Conservation (phyloP, 1,284 basidiomycete species). For the Ustilago vetiveriae region DNA sequence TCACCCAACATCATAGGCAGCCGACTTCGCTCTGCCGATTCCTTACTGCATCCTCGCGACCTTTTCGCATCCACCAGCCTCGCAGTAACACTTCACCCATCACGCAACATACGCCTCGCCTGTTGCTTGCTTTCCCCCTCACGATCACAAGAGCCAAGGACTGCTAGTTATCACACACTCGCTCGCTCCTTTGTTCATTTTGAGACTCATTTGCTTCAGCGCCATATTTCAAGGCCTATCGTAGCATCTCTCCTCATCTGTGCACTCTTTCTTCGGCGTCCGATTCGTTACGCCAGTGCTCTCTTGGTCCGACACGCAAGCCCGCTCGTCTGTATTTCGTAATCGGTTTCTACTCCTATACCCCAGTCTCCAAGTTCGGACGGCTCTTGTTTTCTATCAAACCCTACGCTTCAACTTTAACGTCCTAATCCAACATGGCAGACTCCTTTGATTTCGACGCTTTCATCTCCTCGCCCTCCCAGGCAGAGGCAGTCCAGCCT, state of each 20-base stretch:
- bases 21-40: constrained; percentile 51
- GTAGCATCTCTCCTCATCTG: constrained; percentile 7
- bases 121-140: neutral
- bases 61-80: constrained; percentile 25
- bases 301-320: constrained; percentile 8
- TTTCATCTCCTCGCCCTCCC: constrained; percentile 50
- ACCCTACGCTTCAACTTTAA: neutral
- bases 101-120: neutral
- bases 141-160: constrained; percentile 30
- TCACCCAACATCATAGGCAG: constrained; percentile 15
- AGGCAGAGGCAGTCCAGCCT: constrained; percentile 21
- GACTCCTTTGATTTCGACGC: constrained; percentile 55
- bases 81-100: neutral
- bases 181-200: constrained; percentile 8
- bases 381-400: neutral
- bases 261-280: constrained; percentile 25
- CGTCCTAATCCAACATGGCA: constrained; percentile 18
- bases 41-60: constrained; percentile 13
- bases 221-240: neutral
- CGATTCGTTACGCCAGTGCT: constrained; percentile 51
- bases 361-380: constrained; percentile 1
- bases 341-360: constrained; percentile 15
- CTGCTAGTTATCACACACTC: neutral
- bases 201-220: neutral
- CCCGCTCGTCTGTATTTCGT: neutral